Percentiles rank a stretch among this genome's conserved stretches.
phyloP scores from a whole-genome alignment of 257 asterid genomes.

The Datura wrightii region DNA sequence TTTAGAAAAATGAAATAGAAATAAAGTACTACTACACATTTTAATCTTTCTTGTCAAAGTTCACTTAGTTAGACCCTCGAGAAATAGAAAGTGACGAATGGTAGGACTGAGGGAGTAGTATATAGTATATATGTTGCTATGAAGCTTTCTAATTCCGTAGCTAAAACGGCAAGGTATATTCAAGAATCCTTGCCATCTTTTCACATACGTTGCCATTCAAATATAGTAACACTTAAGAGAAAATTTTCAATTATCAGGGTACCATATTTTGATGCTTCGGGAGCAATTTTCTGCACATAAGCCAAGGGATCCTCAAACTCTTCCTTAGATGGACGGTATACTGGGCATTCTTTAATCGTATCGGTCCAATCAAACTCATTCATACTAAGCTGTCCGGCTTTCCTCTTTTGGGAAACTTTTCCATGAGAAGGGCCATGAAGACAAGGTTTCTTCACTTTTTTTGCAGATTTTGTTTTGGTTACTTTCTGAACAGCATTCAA shows the following conservation, averaged over 20 bases:
- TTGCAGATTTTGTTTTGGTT: background rate
- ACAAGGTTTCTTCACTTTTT: background rate
- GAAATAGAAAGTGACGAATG: background rate
- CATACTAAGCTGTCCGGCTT: slow-evolving; percentile 9
- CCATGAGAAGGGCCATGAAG: background rate
- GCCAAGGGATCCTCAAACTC: slow-evolving; percentile 53
- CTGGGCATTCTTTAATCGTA: slow-evolving; percentile 43
- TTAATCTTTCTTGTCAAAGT: background rate
- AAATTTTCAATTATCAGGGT: background rate
- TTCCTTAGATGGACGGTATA: slow-evolving; percentile 49
- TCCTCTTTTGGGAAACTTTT: background rate
- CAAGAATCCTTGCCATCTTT: background rate
- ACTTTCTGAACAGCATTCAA: background rate
- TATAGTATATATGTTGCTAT: background rate
- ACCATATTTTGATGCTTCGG: slow-evolving; percentile 60
- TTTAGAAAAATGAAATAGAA: background rate
- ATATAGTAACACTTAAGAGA: background rate
- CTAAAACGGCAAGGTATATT: background rate
- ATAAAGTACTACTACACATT: background rate
- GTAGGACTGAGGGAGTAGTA: background rate
- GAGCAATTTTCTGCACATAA: slow-evolving; percentile 46
- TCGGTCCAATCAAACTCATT: slow-evolving; percentile 41
- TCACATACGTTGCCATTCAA: background rate
- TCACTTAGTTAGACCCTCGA: background rate
- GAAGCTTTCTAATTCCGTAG: background rate